Conservation (phyloP, 2,329 filamentous ascomycete genomes). For the Fusarium armeniacum region DNA sequence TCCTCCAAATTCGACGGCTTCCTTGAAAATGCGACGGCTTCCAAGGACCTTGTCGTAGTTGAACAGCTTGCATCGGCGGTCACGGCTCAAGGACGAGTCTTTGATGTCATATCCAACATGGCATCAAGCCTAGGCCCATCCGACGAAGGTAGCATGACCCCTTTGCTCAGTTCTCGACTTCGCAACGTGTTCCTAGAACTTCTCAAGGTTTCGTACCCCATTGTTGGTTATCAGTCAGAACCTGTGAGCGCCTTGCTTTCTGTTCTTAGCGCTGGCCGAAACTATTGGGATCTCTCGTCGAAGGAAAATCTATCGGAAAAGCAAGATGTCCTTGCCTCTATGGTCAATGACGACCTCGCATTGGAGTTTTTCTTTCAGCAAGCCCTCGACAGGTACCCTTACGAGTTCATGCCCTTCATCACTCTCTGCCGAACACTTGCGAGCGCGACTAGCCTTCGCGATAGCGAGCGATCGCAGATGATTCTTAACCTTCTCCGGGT, state of each 20-base stretch:
- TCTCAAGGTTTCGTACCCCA: conserved; percentile 74
- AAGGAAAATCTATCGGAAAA: conserved; percentile 51
- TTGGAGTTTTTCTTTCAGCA: conserved; percentile 74
- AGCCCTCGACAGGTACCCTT: conserved; percentile 84
- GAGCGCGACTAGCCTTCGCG: conserved; percentile 52
- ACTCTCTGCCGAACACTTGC: conserved; percentile 76
- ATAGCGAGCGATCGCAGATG: conserved; percentile 60
- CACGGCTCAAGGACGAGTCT: conserved; percentile 66
- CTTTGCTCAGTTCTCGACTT: conserved; percentile 72
- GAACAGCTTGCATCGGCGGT: conserved; percentile 65
- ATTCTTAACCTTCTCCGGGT: conserved; percentile 76
- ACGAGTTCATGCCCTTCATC: conserved; percentile 85
- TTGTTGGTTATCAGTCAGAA: conserved; percentile 80
- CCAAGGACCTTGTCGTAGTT: conserved; percentile 66
- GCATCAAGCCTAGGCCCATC: conserved; percentile 62
- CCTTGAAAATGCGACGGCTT: conserved; percentile 63
- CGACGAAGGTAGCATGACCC: conserved; percentile 63
- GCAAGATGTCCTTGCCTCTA: conserved; percentile 54
- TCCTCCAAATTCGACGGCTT: conserved; percentile 72
- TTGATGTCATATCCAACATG: conserved; percentile 68
- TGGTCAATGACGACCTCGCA: conserved; percentile 60
- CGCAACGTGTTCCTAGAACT: conserved; percentile 77
- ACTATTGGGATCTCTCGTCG: conserved; percentile 67
- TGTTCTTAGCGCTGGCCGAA: conserved; percentile 69
- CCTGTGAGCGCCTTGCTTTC: conserved; percentile 76